Evolutionary conservation across 192 early-diverging fungal genomes (phyloP).

Genomic region (Pecoramyces ruminantium): DNA sequence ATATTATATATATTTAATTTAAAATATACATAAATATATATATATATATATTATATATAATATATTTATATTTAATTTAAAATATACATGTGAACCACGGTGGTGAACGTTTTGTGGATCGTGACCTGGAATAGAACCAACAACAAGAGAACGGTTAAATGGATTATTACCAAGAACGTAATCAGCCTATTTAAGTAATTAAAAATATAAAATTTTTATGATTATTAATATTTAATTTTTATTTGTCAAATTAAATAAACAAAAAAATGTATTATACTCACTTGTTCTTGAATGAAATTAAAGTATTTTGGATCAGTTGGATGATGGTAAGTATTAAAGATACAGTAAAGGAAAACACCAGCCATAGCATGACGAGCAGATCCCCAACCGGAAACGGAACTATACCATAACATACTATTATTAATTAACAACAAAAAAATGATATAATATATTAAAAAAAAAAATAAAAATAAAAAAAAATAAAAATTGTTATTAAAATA

Average conservation of each 20-base stretch:
- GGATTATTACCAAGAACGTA: constrained; percentile 35
- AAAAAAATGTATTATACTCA: not conserved
- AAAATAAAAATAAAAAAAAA: no score
- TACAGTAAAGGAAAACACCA: not conserved
- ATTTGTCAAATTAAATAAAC: not conserved
- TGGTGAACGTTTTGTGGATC: constrained; percentile 33
- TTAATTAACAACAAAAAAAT: no score
- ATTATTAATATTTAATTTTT: no score
- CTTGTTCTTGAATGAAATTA: not conserved
- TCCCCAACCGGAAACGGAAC: not conserved
- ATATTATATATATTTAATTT: no score
- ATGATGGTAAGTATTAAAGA: not conserved
- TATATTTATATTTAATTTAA: no score
- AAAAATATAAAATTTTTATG: no score
- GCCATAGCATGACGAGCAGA: not conserved
- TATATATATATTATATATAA: no score
- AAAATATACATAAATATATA: no score
- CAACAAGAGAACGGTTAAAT: constrained; percentile 28
- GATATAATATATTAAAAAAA: no score
- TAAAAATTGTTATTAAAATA: no score
- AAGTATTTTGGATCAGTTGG: constrained; percentile 3
- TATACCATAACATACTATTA: not conserved
- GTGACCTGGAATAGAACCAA: constrained; percentile 9
- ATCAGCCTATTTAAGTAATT: constrained; percentile 13
- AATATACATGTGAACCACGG: constrained; percentile 36